Evolutionary conservation across 352 stramenopile species (phyloP).

Genomic region (Globisporangium rhizosaccharum): DNA sequence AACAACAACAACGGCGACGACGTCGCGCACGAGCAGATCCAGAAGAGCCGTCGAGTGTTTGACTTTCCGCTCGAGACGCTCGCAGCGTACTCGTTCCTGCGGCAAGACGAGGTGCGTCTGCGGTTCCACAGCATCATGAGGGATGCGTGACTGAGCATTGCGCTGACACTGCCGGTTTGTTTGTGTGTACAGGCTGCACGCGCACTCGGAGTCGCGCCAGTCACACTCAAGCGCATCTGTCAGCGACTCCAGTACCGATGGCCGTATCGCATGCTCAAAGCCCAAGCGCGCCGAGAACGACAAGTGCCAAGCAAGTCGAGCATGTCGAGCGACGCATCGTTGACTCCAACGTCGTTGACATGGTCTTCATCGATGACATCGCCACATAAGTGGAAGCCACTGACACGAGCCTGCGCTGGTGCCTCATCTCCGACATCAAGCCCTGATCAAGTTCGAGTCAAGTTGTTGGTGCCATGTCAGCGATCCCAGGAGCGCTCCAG

Average conservation of each 20-base stretch:
- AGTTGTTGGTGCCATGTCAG: too few species aligned
- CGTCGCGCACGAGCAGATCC: not conserved
- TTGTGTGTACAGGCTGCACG: conserved; percentile 22
- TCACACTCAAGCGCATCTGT: conserved; percentile 69
- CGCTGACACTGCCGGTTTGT: not conserved
- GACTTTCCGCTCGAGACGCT: conserved; percentile 41
- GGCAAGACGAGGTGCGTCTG: conserved; percentile 39
- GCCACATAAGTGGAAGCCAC: too few species aligned
- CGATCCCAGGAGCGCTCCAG: too few species aligned
- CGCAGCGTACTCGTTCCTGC: conserved; percentile 27
- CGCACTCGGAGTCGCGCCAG: conserved; percentile 31
- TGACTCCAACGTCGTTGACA: not conserved
- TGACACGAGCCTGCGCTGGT: too few species aligned
- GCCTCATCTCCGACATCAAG: too few species aligned
- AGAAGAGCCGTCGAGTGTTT: conserved; percentile 42
- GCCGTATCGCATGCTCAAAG: conserved; percentile 45
- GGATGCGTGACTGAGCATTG: too few species aligned
- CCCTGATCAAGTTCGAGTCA: too few species aligned
- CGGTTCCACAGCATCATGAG: too few species aligned
- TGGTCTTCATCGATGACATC: too few species aligned
- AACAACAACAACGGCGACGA: not conserved
- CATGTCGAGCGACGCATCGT: not conserved
- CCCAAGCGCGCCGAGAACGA: conserved; percentile 23
- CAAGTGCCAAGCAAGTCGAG: not conserved
- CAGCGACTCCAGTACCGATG: conserved; percentile 35